Percentiles rank a stretch among this genome's conserved stretches.
phyloP scores from a whole-genome alignment of 768 basidiomycete genomes.

The Roridomyces roridus region DNA sequence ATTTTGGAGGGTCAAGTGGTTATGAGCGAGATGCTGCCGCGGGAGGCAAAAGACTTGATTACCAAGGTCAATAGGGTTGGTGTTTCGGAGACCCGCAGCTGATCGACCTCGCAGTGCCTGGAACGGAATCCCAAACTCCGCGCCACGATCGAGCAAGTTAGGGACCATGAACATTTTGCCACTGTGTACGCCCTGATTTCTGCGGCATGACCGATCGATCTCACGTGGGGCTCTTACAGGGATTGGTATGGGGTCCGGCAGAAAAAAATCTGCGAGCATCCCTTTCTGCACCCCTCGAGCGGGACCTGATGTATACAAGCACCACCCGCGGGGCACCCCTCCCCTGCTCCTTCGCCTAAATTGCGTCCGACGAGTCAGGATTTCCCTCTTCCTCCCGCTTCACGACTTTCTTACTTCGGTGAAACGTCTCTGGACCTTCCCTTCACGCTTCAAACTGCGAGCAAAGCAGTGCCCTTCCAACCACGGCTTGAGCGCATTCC shows the following conservation, averaged over 20 bases:
- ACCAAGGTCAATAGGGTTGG: slow-evolving; percentile 41
- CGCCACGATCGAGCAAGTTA: slow-evolving; percentile 45
- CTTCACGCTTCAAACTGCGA: slow-evolving; percentile 23
- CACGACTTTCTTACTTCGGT: slow-evolving; percentile 16
- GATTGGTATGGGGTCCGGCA: slow-evolving; percentile 46
- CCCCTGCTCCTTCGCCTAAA: slow-evolving; percentile 13
- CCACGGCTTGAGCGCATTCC: slow-evolving; percentile 17
- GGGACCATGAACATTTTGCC: slow-evolving; percentile 55
- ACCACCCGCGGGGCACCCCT: neutral
- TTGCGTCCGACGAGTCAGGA: slow-evolving; percentile 19
- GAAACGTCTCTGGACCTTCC: slow-evolving; percentile 19
- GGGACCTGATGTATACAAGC: slow-evolving; percentile 4
- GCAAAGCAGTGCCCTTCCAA: slow-evolving; percentile 20
- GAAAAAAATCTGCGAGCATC: slow-evolving; percentile 18
- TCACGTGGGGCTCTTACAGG: slow-evolving; percentile 30
- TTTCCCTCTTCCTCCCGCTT: slow-evolving; percentile 17
- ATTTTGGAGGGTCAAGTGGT: slow-evolving; percentile 42
- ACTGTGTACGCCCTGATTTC: slow-evolving; percentile 44
- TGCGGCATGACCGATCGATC: slow-evolving; percentile 7
- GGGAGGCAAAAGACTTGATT: slow-evolving; percentile 49
- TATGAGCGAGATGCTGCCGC: slow-evolving; percentile 32
- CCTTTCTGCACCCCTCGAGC: slow-evolving; percentile 4
- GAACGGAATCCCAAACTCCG: slow-evolving; percentile 61
- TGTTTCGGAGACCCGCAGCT: neutral
- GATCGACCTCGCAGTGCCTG: slow-evolving; percentile 48